Evolutionary conservation across 306 rosid genomes (phyloP).

Genomic region (Cucurbita pepo): DNA sequence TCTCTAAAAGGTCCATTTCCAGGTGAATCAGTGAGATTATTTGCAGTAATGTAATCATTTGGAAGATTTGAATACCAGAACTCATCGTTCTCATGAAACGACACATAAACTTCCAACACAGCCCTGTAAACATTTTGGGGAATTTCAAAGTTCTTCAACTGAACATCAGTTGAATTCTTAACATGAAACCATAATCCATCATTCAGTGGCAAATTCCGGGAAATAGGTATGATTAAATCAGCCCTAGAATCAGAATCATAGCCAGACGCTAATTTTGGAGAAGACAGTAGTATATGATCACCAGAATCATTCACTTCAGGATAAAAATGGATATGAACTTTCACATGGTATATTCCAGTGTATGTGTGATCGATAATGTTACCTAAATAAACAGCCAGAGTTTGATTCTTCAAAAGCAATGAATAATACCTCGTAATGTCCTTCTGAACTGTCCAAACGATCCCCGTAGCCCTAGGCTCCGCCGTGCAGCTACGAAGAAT

Average conservation of each 20-base stretch:
- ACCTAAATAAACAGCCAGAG: conserved; percentile 61
- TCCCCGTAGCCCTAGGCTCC: conserved; percentile 61
- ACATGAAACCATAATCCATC: conserved; percentile 78
- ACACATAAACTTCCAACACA: conserved; percentile 78
- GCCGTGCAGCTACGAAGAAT: conserved; percentile 84
- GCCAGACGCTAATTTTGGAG: conserved; percentile 11
- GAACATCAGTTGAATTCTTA: conserved; percentile 28
- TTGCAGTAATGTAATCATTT: conserved; percentile 47
- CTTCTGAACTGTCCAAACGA: conserved; percentile 70
- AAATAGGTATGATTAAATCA: conserved; percentile 75
- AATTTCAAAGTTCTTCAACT: conserved; percentile 34
- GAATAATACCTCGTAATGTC: conserved; percentile 79
- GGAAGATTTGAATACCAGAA: conserved; percentile 63
- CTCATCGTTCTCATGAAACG: conserved; percentile 88
- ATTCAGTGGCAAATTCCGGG: conserved; percentile 39
- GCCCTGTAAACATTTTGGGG: conserved; percentile 75
- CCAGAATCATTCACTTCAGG: conserved; percentile 16
- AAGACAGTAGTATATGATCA: not conserved
- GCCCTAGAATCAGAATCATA: conserved; percentile 34
- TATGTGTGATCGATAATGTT: conserved; percentile 45
- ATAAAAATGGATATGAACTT: conserved; percentile 42
- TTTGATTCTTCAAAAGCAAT: conserved; percentile 35
- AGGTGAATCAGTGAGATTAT: conserved; percentile 30
- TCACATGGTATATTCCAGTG: conserved; percentile 79
- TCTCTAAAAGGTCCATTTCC: conserved; percentile 91